These are phyloP conservation scores for Ormosia emarginata DNA, from an alignment of 306 rosid genomes.

Conservation along the genomic window DNA sequence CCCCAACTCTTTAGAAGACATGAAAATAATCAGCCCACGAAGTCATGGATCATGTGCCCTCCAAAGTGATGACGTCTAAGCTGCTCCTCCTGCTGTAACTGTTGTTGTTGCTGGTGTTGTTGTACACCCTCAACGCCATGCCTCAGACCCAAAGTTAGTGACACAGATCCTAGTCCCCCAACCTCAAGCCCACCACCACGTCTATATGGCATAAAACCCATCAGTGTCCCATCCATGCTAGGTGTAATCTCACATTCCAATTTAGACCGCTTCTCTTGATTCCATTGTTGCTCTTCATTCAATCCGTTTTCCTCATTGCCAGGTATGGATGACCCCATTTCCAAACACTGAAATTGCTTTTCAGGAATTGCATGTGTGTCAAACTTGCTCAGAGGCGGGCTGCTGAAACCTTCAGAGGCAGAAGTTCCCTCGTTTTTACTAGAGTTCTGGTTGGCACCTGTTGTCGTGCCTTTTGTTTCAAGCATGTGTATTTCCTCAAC, in stretches of 20 bases:
- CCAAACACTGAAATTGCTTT: conserved; percentile 39
- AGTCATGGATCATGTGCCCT: conserved; percentile 62
- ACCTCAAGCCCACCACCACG: conserved; percentile 41
- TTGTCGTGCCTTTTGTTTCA: conserved; percentile 53
- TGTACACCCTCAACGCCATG: conserved; percentile 59
- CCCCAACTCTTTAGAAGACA: not conserved
- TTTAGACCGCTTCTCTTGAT: conserved; percentile 64
- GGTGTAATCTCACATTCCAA: conserved; percentile 44
- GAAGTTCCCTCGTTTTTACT: conserved; percentile 23
- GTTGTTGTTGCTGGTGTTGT: conserved; percentile 37
- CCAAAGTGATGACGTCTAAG: conserved; percentile 53
- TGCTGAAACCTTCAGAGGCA: conserved; percentile 23
- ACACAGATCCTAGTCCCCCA: conserved; percentile 62
- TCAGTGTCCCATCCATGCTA: conserved; percentile 48
- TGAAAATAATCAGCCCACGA: conserved; percentile 42
- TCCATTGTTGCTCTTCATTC: conserved; percentile 32
- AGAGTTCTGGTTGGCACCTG: conserved; percentile 20
- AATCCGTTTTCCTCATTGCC: conserved; percentile 23
- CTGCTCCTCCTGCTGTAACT: conserved; percentile 45
- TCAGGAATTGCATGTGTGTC: conserved; percentile 8
- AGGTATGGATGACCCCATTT: conserved; percentile 26
- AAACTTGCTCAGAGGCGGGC: conserved; percentile 9
- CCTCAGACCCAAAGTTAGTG: conserved; percentile 72
- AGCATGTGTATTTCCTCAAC: conserved; percentile 97
- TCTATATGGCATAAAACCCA: conserved; percentile 66